Conservation (phyloP, 2,329 filamentous ascomycete species). For the Sodiomyces alkalinus region DNA sequence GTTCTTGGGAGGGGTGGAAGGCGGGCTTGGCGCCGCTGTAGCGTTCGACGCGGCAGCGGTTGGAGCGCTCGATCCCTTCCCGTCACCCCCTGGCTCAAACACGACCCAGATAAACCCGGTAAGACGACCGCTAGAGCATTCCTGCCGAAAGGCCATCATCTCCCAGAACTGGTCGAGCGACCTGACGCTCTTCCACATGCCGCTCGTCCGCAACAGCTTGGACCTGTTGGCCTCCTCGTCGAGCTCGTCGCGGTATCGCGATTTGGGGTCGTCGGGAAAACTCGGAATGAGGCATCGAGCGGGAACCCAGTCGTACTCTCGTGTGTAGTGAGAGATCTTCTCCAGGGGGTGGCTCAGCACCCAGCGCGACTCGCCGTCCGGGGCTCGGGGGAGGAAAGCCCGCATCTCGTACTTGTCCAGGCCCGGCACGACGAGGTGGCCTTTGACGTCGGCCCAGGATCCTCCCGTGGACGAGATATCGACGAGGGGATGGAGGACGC, state of each 20-base stretch:
- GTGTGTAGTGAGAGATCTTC: conserved; percentile 44
- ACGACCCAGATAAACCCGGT: conserved; percentile 95
- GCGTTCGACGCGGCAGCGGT: conserved; percentile 5
- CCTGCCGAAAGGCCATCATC: conserved; percentile 91
- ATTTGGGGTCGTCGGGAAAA: conserved; percentile 92
- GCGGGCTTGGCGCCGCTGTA: no score
- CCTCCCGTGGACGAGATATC: conserved; percentile 22
- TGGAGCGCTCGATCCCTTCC: conserved; percentile 12
- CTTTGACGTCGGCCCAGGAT: conserved; percentile 39
- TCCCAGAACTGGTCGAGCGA: conserved; percentile 95
- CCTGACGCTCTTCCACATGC: conserved; percentile 70
- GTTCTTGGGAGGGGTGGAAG: conserved; percentile 18
- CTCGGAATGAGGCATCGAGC: conserved; percentile 75
- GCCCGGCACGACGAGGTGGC: conserved; percentile 76
- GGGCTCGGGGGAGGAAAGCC: conserved; percentile 54
- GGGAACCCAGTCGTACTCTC: conserved; percentile 45
- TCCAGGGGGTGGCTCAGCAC: conserved; percentile 60
- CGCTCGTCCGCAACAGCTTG: conserved; percentile 35
- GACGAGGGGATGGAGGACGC: conserved; percentile 65
- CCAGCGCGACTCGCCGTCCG: conserved; percentile 39
- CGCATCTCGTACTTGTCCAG: conserved; percentile 68
- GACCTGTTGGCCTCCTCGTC: conserved; percentile 63
- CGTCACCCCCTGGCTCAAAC: conserved; percentile 39
- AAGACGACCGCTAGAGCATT: conserved; percentile 81
- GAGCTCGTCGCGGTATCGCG: conserved; percentile 73